These are phyloP conservation scores for Geotrichum fermentans DNA, from an alignment of 1,139 yeast species.

Conservation along the genomic window DNA sequence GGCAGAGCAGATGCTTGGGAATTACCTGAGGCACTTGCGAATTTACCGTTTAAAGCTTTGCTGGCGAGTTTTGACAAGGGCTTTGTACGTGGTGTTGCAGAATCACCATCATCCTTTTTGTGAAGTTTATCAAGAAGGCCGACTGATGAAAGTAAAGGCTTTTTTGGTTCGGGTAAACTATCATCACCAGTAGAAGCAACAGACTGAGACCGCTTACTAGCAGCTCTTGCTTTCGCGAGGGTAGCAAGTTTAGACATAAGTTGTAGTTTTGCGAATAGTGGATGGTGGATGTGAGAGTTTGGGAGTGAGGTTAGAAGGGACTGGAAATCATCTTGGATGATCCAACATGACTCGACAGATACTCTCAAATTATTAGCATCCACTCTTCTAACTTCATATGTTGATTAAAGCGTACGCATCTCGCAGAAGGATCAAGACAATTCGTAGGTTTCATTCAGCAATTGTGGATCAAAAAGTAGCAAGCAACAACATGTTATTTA, in stretches of 20 bases:
- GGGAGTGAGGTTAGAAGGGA: too few relatives aligned
- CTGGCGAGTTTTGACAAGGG: conserved; percentile 11
- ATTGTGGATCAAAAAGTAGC: too few relatives aligned
- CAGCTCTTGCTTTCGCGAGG: conserved; percentile 19
- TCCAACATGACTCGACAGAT: too few relatives aligned
- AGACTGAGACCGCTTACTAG: conserved; percentile 13
- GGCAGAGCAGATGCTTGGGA: neutral
- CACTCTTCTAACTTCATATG: too few relatives aligned
- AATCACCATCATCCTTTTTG: conserved; percentile 2
- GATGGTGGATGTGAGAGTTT: neutral
- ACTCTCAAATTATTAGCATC: too few relatives aligned
- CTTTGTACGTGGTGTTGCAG: neutral
- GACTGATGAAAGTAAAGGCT: conserved; percentile 14
- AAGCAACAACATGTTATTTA: too few relatives aligned
- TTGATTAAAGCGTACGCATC: too few relatives aligned
- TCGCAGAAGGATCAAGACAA: too few relatives aligned
- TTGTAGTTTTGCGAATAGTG: neutral
- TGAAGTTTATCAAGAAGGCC: conserved; percentile 15
- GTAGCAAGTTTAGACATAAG: conserved; percentile 20
- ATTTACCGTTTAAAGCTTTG: conserved; percentile 4
- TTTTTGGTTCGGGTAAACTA: conserved; percentile 7
- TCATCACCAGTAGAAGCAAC: conserved; percentile 2
- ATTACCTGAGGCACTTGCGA: neutral
- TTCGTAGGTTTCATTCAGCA: too few relatives aligned
- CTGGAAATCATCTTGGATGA: too few relatives aligned